Percentiles rank a stretch among this genome's conserved stretches.
phyloP scores from a whole-genome alignment of 2,329 filamentous ascomycete genomes.

The Monilinia fructicola region DNA sequence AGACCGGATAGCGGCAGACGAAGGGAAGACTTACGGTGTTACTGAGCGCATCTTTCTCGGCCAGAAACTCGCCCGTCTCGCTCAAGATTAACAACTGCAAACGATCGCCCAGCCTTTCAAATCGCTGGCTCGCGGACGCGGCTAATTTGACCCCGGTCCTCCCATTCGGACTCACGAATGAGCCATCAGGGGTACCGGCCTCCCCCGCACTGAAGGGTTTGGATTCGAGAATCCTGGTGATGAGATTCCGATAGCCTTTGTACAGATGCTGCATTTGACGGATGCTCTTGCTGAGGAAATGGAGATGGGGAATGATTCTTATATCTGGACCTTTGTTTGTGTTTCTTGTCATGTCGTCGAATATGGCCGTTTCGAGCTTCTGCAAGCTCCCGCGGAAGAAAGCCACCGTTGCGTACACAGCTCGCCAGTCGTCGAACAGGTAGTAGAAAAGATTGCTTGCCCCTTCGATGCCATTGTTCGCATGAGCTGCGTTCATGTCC shows the following conservation, averaged over 20 bases:
- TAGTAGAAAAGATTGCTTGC: conserved; percentile 65
- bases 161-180: background rate
- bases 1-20: background rate
- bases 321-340: conserved; percentile 44
- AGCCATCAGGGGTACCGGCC: conserved; percentile 36
- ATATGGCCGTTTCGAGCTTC: conserved; percentile 42
- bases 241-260: conserved; percentile 58
- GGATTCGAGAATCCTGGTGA: conserved; percentile 53
- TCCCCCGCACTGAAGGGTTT: conserved; percentile 41
- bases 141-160: conserved; percentile 41
- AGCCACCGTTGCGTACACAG: conserved; percentile 56
- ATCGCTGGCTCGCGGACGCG: conserved; percentile 54
- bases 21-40: conserved; percentile 52
- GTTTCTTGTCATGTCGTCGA: conserved; percentile 40
- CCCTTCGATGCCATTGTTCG: conserved; percentile 46
- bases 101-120: conserved; percentile 58
- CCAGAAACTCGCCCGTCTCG: conserved; percentile 62
- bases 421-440: conserved; percentile 65
- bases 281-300: conserved; percentile 60
- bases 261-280: conserved; percentile 61
- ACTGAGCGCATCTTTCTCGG: conserved; percentile 69
- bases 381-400: conserved; percentile 49
- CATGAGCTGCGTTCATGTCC: conserved; percentile 36
- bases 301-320: conserved; percentile 57
- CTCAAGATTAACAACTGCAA: conserved; percentile 60